Percentiles rank a stretch among this genome's conserved stretches.
Evolutionary conservation across 2,329 filamentous ascomycete genomes (phyloP).

Genomic region (Microcera coccophila): DNA sequence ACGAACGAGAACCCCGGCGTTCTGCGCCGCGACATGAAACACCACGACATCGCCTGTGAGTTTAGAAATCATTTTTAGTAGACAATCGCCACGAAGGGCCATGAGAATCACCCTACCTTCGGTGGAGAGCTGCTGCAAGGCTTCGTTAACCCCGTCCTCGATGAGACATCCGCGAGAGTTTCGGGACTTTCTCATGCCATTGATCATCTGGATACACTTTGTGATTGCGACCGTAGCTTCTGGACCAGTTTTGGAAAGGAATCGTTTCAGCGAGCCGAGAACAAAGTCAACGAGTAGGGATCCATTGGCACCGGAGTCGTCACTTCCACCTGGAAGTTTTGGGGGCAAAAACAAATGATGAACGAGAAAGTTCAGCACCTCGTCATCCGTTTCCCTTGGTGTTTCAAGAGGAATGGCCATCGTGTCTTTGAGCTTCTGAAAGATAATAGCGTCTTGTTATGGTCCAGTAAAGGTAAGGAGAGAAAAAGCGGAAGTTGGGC

Average conservation of each 20-base stretch:
- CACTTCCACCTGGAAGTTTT: conserved; percentile 22
- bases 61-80: not conserved
- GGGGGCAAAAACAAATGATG: conserved; percentile 33
- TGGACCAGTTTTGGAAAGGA: not conserved
- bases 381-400: too few species aligned
- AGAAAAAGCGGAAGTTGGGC: too few species aligned
- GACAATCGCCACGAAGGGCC: not conserved
- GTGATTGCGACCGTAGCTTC: not conserved
- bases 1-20: conserved; percentile 13
- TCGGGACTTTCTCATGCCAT: conserved; percentile 3
- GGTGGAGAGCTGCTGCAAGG: conserved; percentile 1
- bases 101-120: conserved; percentile 2
- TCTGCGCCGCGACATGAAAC: conserved; percentile 13
- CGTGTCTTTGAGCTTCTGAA: too few species aligned
- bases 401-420: too few species aligned
- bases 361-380: conserved; percentile 16
- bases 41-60: not conserved
- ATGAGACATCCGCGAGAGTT: conserved; percentile 3
- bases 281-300: conserved; percentile 7
- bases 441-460: too few species aligned
- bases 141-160: not conserved
- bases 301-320: conserved; percentile 1
- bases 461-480: too few species aligned
- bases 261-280: conserved; percentile 4
- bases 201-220: conserved; percentile 11